Conservation (phyloP, 371 early-diverging fungal species). For the Apophysomyces trapeziformis region DNA sequence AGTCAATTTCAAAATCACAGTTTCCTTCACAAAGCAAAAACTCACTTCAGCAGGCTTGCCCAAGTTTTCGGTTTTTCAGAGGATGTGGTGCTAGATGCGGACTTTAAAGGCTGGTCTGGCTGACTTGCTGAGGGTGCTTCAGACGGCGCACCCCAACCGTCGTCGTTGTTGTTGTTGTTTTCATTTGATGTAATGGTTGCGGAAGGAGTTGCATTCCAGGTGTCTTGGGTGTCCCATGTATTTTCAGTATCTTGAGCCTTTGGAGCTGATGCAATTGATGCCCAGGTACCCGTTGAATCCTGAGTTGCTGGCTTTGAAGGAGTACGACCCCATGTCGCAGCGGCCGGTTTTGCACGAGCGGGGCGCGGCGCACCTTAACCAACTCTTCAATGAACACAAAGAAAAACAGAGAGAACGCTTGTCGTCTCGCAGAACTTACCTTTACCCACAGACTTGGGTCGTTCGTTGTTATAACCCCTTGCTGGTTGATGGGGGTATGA, state of each 20-base stretch:
- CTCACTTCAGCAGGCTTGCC: slow-evolving; percentile 79
- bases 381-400: slow-evolving; percentile 25
- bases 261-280: slow-evolving; percentile 22
- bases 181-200: slow-evolving; percentile 3
- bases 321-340: slow-evolving; percentile 23
- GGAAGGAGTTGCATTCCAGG: slow-evolving; percentile 10
- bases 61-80: slow-evolving; percentile 62
- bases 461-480: slow-evolving; percentile 17
- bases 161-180: slow-evolving; percentile 7
- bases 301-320: slow-evolving; percentile 22
- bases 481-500: slow-evolving; percentile 21
- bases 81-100: slow-evolving; percentile 37
- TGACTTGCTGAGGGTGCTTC: slow-evolving; percentile 13
- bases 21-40: slow-evolving; percentile 6
- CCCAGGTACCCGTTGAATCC: slow-evolving; percentile 33
- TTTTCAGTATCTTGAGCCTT: slow-evolving; percentile 15
- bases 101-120: slow-evolving; percentile 27
- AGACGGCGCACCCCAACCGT: slow-evolving; percentile 25
- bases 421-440: slow-evolving; percentile 21
- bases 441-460: slow-evolving; percentile 25
- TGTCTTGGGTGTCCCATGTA: slow-evolving; percentile 9
- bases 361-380: slow-evolving; percentile 41
- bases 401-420: background rate
- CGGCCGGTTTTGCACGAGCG: slow-evolving; percentile 26
- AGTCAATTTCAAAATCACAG: slow-evolving; percentile 4